Percentiles rank a stretch among this genome's conserved stretches.
phyloP scores from a whole-genome alignment of 2,329 filamentous ascomycete species.

The Apiospora phragmitis region DNA sequence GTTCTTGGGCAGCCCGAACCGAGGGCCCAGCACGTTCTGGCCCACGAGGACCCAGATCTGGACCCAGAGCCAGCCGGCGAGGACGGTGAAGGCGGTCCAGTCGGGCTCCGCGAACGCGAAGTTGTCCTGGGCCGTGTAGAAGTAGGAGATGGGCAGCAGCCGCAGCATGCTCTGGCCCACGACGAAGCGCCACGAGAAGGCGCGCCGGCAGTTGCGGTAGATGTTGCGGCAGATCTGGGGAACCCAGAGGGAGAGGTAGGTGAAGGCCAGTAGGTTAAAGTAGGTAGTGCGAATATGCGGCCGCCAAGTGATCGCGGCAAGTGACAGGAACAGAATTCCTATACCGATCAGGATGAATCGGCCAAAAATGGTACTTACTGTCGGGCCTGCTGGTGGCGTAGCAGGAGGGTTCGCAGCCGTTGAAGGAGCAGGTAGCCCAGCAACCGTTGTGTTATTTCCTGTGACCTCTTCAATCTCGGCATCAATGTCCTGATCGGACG shows the following conservation, averaged over 20 bases:
- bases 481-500: constrained; percentile 64
- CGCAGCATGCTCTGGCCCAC: constrained; percentile 79
- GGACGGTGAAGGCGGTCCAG: constrained; percentile 59
- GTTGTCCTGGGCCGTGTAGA: constrained; percentile 77
- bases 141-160: constrained; percentile 79
- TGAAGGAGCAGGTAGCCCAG: constrained; percentile 28
- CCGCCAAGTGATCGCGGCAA: constrained; percentile 63
- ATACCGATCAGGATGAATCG: constrained; percentile 58
- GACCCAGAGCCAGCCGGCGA: constrained; percentile 81
- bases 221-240: constrained; percentile 92
- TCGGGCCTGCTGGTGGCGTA: constrained; percentile 23
- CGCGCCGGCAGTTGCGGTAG: constrained; percentile 86
- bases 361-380: constrained; percentile 58
- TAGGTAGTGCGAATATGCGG: constrained; percentile 55
- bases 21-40: constrained; percentile 83
- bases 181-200: constrained; percentile 89
- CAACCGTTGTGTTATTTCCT: constrained; percentile 24
- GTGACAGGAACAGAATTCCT: constrained; percentile 56
- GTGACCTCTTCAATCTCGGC: constrained; percentile 54
- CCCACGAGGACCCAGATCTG: constrained; percentile 77
- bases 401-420: constrained; percentile 29
- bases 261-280: constrained; percentile 64
- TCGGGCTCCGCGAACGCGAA: constrained; percentile 77
- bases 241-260: constrained; percentile 87
- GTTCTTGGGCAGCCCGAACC: constrained; percentile 76